These are phyloP conservation scores for Vigna hirtella DNA, from an alignment of 306 rosid species.

Conservation along the genomic window DNA sequence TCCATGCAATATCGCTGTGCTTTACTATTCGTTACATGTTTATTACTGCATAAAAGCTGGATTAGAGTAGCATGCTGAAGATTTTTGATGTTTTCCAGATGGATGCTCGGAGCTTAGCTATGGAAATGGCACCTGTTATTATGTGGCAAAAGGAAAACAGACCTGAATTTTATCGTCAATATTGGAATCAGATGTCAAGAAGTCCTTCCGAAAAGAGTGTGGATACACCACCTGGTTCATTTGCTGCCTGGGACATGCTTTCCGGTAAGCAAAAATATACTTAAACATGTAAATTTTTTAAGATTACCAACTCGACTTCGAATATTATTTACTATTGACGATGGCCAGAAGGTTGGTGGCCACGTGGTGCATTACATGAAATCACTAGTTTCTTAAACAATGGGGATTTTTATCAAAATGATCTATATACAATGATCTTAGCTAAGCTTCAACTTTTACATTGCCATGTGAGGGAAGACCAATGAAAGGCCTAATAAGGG, in stretches of 20 bases:
- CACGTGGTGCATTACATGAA: slow-evolving; percentile 7
- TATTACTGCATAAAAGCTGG: slow-evolving; percentile 8
- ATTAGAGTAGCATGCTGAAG: slow-evolving; percentile 42
- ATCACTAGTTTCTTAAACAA: slow-evolving; percentile 12
- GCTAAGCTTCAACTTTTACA: not conserved
- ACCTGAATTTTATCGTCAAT: slow-evolving; percentile 72
- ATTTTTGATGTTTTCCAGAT: slow-evolving; percentile 64
- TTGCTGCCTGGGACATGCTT: slow-evolving; percentile 82
- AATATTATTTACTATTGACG: slow-evolving; percentile 3
- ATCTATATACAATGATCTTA: slow-evolving; percentile 17
- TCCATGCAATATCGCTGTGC: slow-evolving; percentile 21
- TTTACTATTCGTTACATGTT: slow-evolving; percentile 23
- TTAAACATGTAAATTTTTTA: slow-evolving; percentile 15
- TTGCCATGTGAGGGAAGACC: slow-evolving; percentile 10
- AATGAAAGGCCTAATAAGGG: slow-evolving; percentile 6
- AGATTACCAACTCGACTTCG: slow-evolving; percentile 13
- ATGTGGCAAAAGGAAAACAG: slow-evolving; percentile 75
- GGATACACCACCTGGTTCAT: slow-evolving; percentile 58
- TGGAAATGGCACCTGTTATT: slow-evolving; percentile 91
- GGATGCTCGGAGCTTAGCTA: slow-evolving; percentile 83
- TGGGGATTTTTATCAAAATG: slow-evolving; percentile 23
- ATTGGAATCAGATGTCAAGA: slow-evolving; percentile 71
- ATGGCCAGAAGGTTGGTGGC: not conserved
- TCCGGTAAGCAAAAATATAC: slow-evolving; percentile 58
- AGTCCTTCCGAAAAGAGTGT: slow-evolving; percentile 63